Evolutionary conservation across 2,329 filamentous ascomycete genomes (phyloP), one percentile per base, ranked within the genome.

Genomic region (Corynespora cassiicola): DNA sequence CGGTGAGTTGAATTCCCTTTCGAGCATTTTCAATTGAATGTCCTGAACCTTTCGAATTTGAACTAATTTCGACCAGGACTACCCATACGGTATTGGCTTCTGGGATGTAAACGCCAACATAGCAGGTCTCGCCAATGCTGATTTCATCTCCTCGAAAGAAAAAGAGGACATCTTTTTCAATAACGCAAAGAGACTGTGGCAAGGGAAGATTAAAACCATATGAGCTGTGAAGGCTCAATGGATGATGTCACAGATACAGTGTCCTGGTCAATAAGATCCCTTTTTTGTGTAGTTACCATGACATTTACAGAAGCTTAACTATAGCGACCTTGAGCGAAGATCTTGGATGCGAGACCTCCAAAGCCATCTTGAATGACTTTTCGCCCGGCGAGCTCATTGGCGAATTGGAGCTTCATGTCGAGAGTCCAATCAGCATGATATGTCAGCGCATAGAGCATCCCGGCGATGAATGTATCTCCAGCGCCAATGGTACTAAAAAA

Each of bases 381-480:
- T 45, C 75, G 71, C 25, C 84, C 85, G 35, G 86, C 86, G 59
- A 90, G 64, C 41, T 77, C 73, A 50, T 85, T 86, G 30, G 84
- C 84, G 66, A 87, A 86, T 20, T 58, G 63, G 44, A 87, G 61
- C 53, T 75, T 80, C 39, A 66, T 61, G 33, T 66, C 51, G 30
- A 75, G 55, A 51, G 69, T 62, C 80, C 80, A 84, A 47, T 76
- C 69, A 7, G 65, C 51, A 47, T 75, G 75, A 57, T 73, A 78
- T 39, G 78, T 66, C 45, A 87, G 64, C 22, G 73, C 76, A 66
- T 84, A 88, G 31, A 90, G 68, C 65, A 87, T 81, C 42, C 85
- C 86, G 21, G 86, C 86, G 48, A 86, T 80, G 56, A 90, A 90
- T 0, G 86, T 88, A 58, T 90, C 87, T 50, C 87, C 87, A 27